A percentile compares a stretch with the other conserved stretches of the same genome.
Conservation (phyloP, 1,284 basidiomycete genomes). For the Pyrrhoderma lamaoense region DNA sequence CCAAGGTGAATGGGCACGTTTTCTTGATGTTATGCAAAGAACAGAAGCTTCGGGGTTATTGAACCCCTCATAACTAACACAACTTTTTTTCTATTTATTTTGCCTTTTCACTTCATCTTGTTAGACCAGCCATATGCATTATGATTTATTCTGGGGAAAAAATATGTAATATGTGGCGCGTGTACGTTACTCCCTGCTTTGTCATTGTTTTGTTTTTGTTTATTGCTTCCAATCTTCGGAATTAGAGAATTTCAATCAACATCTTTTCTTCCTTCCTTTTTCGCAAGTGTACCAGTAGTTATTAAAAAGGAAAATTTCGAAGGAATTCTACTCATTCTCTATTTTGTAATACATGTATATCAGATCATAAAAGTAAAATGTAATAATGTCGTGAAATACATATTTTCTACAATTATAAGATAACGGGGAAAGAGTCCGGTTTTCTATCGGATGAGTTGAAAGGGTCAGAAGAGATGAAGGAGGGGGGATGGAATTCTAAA, state of each 20-base stretch:
- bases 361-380: not conserved
- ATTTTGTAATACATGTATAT: not conserved
- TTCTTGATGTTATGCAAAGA: slow-evolving; percentile 40
- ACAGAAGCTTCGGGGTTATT: slow-evolving; percentile 24
- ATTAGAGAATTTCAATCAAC: no score
- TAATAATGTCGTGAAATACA: not conserved
- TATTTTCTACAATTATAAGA: not conserved
- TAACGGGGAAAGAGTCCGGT: not conserved
- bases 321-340: not conserved
- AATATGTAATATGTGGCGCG: no score
- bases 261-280: no score
- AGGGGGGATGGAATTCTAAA: not conserved
- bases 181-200: no score
- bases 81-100: not conserved
- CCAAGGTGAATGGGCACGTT: slow-evolving; percentile 36
- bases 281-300: no score
- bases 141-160: no score
- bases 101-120: not conserved
- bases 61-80: not conserved
- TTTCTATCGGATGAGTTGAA: not conserved
- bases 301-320: not conserved
- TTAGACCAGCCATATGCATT: not conserved
- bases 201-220: no score
- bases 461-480: not conserved
- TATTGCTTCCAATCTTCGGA: no score